These are phyloP conservation scores for Imleria badia DNA, from an alignment of 768 basidiomycete genomes.

Conservation along the genomic window DNA sequence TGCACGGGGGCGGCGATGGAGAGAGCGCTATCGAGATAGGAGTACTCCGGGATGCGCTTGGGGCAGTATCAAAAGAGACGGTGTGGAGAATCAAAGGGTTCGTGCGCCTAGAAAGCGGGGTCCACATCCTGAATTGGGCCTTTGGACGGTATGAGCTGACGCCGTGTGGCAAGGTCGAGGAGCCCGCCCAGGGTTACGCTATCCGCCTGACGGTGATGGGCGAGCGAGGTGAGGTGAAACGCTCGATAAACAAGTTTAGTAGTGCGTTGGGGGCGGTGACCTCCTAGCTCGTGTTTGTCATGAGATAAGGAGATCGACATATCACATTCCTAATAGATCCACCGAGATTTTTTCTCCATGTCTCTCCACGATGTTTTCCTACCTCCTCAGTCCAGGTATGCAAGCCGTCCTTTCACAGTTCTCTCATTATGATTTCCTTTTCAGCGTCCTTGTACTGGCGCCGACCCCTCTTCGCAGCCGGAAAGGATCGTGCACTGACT, in stretches of 20 bases:
- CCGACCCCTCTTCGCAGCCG: constrained; percentile 56
- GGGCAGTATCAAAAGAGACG: constrained; percentile 58
- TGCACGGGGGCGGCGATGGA: constrained; percentile 6
- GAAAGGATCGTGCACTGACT: constrained; percentile 40
- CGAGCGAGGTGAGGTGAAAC: constrained; percentile 74
- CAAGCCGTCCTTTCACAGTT: neutral
- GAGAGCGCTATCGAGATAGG: constrained; percentile 34
- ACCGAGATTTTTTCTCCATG: constrained; percentile 10
- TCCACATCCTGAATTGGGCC: constrained; percentile 85
- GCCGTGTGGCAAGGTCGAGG: constrained; percentile 28
- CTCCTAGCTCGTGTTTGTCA: constrained; percentile 16
- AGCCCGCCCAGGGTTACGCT: constrained; percentile 31
- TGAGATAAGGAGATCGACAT: constrained; percentile 14
- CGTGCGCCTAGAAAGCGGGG: constrained; percentile 47
- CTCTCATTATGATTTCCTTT: constrained; percentile 2
- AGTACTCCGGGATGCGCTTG: constrained; percentile 48
- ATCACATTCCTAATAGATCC: constrained; percentile 11
- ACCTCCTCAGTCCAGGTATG: constrained; percentile 31
- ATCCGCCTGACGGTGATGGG: constrained; percentile 89
- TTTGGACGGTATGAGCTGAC: constrained; percentile 82
- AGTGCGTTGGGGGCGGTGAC: constrained; percentile 40
- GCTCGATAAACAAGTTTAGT: constrained; percentile 56
- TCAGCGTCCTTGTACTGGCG: constrained; percentile 63
- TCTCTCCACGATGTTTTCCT: constrained; percentile 32
- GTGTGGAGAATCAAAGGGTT: constrained; percentile 90